Evolutionary conservation across 1,284 basidiomycete genomes (phyloP).

Genomic region (Ganoderma lucidum): DNA sequence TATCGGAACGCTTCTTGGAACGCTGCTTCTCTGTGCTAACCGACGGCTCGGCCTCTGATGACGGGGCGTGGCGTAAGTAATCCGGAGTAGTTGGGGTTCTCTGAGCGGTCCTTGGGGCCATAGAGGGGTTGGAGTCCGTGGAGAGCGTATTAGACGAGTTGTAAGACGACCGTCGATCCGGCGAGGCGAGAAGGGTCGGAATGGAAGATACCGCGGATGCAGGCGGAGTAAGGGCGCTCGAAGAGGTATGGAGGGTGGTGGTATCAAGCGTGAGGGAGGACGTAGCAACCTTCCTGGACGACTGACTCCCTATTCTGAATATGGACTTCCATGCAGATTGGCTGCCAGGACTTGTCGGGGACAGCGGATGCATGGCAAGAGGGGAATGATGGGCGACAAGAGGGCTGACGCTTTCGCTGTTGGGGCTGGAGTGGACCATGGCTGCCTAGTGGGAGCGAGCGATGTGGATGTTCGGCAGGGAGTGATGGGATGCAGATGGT

Average conservation of each 20-base stretch:
- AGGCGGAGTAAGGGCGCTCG: conserved; percentile 45
- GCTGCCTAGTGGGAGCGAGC: conserved; percentile 21
- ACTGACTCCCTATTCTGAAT: conserved; percentile 59
- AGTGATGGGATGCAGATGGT: conserved; percentile 30
- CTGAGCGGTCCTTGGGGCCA: conserved; percentile 40
- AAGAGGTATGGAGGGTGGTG: conserved; percentile 45
- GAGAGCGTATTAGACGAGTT: conserved; percentile 77
- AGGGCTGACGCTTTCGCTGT: conserved; percentile 35
- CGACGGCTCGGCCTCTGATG: conserved; percentile 41
- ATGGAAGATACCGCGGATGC: conserved; percentile 57
- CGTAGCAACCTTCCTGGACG: conserved; percentile 55
- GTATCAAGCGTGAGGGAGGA: conserved; percentile 48
- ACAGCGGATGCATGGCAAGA: conserved; percentile 31
- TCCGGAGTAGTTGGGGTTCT: conserved; percentile 41
- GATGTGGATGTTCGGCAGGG: conserved; percentile 20
- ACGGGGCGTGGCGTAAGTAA: conserved; percentile 36
- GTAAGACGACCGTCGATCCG: conserved; percentile 70
- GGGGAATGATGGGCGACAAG: conserved; percentile 32
- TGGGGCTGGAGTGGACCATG: conserved; percentile 34
- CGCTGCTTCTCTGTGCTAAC: conserved; percentile 44
- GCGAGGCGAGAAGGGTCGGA: conserved; percentile 53
- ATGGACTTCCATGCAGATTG: conserved; percentile 63
- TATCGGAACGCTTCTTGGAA: conserved; percentile 73
- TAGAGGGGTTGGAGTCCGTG: conserved; percentile 63
- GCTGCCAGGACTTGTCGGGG: conserved; percentile 29